Evolutionary conservation across 805 yeast genomes (phyloP).

Genomic region (Metschnikowia orientalis): DNA sequence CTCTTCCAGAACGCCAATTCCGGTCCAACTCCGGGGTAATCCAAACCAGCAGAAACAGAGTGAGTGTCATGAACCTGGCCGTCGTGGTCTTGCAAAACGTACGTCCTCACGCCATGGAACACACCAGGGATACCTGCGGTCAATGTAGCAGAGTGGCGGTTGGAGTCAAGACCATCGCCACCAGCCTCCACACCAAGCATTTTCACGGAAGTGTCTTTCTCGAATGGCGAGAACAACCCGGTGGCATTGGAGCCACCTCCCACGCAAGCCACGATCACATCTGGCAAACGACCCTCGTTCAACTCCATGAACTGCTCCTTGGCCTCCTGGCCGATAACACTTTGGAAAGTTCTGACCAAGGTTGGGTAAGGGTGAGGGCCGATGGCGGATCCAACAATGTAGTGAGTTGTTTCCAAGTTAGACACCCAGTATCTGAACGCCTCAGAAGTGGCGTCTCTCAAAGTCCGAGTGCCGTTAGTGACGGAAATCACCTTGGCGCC

Average conservation of each 20-base stretch:
- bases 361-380: constrained; percentile 99
- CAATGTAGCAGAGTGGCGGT: constrained; percentile 89
- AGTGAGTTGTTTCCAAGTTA: constrained; percentile 79
- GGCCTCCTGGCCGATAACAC: constrained; percentile 93
- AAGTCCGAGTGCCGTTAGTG: constrained; percentile 88
- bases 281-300: constrained; percentile 81
- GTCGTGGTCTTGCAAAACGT: constrained; percentile 82
- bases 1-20: constrained; percentile 94
- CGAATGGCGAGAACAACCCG: constrained; percentile 94
- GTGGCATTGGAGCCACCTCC: constrained; percentile 99
- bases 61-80: constrained; percentile 98
- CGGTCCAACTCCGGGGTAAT: constrained; percentile 99
- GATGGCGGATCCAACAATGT: constrained; percentile 95
- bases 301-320: constrained; percentile 80
- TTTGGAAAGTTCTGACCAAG: constrained; percentile 95
- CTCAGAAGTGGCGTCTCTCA: constrained; percentile 97
- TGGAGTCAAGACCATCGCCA: constrained; percentile 91
- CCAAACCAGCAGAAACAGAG: constrained; percentile 97
- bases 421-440: constrained; percentile 97
- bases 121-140: constrained; percentile 97
- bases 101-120: constrained; percentile 95
- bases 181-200: constrained; percentile 97
- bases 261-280: constrained; percentile 95
- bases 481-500: constrained; percentile 97
- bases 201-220: constrained; percentile 69